Conservation (phyloP, 2,329 filamentous ascomycete species). For the Aureobasidium sp. region DNA sequence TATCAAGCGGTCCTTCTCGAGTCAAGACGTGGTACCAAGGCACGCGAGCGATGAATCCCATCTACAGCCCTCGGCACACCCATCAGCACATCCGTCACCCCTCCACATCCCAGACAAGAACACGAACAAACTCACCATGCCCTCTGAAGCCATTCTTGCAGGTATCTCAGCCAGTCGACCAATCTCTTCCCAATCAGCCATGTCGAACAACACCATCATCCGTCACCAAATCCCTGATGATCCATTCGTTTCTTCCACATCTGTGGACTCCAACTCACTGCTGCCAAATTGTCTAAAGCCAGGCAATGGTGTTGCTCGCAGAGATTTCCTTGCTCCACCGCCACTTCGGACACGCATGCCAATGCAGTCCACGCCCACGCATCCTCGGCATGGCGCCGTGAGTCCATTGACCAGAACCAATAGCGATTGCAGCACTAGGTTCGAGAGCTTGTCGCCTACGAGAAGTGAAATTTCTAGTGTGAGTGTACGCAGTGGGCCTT, state of each 20-base stretch:
- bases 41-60: background rate
- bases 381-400: background rate
- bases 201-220: background rate
- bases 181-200: background rate
- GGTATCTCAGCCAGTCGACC: background rate
- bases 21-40: background rate
- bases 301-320: background rate
- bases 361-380: background rate
- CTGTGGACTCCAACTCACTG: background rate
- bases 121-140: conserved; percentile 8
- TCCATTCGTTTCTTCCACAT: background rate
- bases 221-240: background rate
- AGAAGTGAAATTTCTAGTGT: conserved; percentile 1
- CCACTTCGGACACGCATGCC: background rate
- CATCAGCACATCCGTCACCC: background rate
- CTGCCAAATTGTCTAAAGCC: background rate
- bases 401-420: conserved; percentile 1
- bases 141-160: conserved; percentile 1
- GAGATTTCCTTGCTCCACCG: background rate
- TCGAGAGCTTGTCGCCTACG: background rate
- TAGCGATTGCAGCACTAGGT: conserved; percentile 5
- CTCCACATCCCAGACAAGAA: conserved; percentile 4
- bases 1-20: conserved; percentile 2
- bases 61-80: background rate
- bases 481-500: background rate